Percentiles rank a stretch among this genome's conserved stretches.
Conservation (phyloP, 192 early-diverging fungal species). For the Thamnidium elegans region DNA sequence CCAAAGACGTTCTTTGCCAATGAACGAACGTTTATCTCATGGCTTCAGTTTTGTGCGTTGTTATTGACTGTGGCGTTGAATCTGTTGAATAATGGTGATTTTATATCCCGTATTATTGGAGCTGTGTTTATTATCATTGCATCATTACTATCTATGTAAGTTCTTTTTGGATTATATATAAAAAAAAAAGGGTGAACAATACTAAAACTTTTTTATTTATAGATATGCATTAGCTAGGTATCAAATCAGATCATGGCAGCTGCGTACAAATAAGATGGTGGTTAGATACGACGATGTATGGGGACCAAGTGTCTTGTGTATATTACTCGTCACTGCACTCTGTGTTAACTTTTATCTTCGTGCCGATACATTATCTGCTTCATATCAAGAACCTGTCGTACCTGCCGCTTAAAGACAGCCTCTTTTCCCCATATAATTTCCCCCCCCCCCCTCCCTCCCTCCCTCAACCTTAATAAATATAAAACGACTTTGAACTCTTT, state of each 20-base stretch:
- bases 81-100: slow-evolving; percentile 73
- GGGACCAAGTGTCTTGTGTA: slow-evolving; percentile 33
- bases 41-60: slow-evolving; percentile 77
- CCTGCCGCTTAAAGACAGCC: background rate
- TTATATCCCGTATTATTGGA: slow-evolving; percentile 52
- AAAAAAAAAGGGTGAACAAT: background rate
- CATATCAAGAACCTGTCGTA: background rate
- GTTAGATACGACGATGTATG: slow-evolving; percentile 33
- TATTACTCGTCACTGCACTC: slow-evolving; percentile 29
- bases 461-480: background rate
- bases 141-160: slow-evolving; percentile 68
- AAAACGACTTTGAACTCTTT: too few relatives aligned
- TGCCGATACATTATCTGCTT: background rate
- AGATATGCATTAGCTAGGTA: slow-evolving; percentile 33
- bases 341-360: slow-evolving; percentile 34
- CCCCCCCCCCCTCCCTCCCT: background rate
- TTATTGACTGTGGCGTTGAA: slow-evolving; percentile 72
- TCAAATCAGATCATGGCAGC: slow-evolving; percentile 31
- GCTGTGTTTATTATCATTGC: slow-evolving; percentile 75
- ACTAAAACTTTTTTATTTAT: background rate
- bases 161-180: slow-evolving; percentile 13
- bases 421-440: background rate
- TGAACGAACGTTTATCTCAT: slow-evolving; percentile 83
- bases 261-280: slow-evolving; percentile 17
- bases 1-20: slow-evolving; percentile 89